Evolutionary conservation across 805 yeast species (phyloP), one percentile per base, ranked within the genome.

Genomic region (Starmera amethionina): DNA sequence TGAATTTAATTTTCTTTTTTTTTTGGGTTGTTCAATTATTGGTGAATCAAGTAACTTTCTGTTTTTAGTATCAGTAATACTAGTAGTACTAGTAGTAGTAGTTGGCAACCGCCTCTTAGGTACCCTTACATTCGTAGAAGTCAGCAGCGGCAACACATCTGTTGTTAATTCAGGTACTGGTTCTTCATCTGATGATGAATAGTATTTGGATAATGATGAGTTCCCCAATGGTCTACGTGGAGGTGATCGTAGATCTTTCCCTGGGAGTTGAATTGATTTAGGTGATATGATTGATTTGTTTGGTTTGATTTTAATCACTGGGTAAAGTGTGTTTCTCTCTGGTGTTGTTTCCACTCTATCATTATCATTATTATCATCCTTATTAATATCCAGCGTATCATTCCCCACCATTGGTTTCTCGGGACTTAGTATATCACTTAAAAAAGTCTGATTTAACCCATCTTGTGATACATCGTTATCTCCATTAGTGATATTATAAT

Each of bases 141-240:
- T 22, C 27, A 22, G 27, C 27, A 22, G 5, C 9, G 27, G 27
- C 27, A 22, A 22, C 27, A 22, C 27, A 8, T 22, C 27, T 22
- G 27, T 42, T 13, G 55, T 49, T 7, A 52, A 37, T 31, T 53
- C 54, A 4, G 57, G 57, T 6, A 50, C 44, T 4, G 46, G 44
- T 14, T 52, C 56, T 32, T 52, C 57, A 33, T 51, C 57, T 36
- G 54, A 49, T 13, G 57, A 51, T 3, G 18, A 22, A 9, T 32
- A 35, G 22, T 27, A 25, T 36, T 14, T 35, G 13, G 25, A 36
- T 25, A 11, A 36, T 22, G 22, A 13, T 29, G 30, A 19, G 6
- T 22, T 22, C 27, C 27, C 27, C 9, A 13, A 7, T 30, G 19
- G 13, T 31, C 30, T 12, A 25, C 35, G 31, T 37, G 40, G 35